These are phyloP conservation scores for Ophiocordyceps robertsii DNA, from an alignment of 2,329 filamentous ascomycete genomes.

Conservation along the genomic window DNA sequence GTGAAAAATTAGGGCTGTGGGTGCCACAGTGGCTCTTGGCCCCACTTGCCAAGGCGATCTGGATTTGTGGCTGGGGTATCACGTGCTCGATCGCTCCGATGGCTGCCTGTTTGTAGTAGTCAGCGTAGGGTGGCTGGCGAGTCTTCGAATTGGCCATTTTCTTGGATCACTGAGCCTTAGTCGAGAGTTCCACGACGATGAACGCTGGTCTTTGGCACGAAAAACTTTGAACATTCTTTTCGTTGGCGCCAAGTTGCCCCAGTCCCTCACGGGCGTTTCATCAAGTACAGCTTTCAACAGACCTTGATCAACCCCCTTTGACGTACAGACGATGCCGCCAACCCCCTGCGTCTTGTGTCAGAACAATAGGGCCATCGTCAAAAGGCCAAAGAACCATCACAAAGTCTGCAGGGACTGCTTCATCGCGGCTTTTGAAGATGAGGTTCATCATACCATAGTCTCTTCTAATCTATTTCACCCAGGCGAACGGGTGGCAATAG, in stretches of 20 bases:
- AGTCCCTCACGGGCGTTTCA: too few relatives aligned
- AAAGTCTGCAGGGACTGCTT: slow-evolving; percentile 90
- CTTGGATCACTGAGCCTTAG: too few relatives aligned
- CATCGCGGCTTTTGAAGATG: slow-evolving; percentile 73
- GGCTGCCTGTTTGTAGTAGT: too few relatives aligned
- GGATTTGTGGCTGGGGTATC: background rate
- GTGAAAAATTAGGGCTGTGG: slow-evolving; percentile 24
- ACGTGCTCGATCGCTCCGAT: background rate
- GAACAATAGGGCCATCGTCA: slow-evolving; percentile 68
- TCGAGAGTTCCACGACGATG: too few relatives aligned
- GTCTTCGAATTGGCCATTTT: too few relatives aligned
- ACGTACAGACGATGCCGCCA: slow-evolving; percentile 51
- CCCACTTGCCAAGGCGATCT: slow-evolving; percentile 3
- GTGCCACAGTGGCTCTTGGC: slow-evolving; percentile 4
- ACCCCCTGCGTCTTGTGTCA: slow-evolving; percentile 64
- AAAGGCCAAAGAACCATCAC: slow-evolving; percentile 86
- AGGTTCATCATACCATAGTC: slow-evolving; percentile 86
- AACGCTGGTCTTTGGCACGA: too few relatives aligned
- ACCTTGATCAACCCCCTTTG: background rate
- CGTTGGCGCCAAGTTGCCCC: too few relatives aligned
- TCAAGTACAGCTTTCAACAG: too few relatives aligned
- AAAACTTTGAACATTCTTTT: too few relatives aligned
- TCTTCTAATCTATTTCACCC: slow-evolving; percentile 66
- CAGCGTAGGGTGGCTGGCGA: too few relatives aligned
- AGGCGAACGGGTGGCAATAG: slow-evolving; percentile 84